Evolutionary conservation across 805 yeast species (phyloP).

Genomic region (Metschnikowia gruessii): DNA sequence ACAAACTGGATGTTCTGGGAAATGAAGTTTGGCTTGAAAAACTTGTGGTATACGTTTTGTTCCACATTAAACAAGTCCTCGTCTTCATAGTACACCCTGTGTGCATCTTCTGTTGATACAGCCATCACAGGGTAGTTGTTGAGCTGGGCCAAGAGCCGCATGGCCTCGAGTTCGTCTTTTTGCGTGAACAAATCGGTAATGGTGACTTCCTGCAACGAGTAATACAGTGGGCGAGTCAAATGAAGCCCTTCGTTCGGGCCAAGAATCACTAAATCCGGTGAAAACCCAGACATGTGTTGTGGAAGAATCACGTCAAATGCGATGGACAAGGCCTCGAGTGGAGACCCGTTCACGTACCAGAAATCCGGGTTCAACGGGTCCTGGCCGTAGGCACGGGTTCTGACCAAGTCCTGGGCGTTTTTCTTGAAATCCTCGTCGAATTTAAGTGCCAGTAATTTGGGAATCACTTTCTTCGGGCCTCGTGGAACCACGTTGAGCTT

Average conservation of each 20-base stretch:
- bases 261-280: conserved; percentile 32
- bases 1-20: conserved; percentile 25
- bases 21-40: conserved; percentile 23
- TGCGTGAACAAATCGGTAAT: conserved; percentile 6
- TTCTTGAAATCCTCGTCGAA: background rate
- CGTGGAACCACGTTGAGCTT: conserved; percentile 15
- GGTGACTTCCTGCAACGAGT: background rate
- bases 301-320: conserved; percentile 30
- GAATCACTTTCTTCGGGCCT: conserved; percentile 24
- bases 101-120: conserved; percentile 26
- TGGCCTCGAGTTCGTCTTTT: conserved; percentile 15
- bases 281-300: conserved; percentile 23
- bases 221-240: conserved; percentile 3
- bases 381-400: conserved; percentile 26
- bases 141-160: conserved; percentile 20
- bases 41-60: background rate
- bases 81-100: conserved; percentile 34
- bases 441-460: conserved; percentile 3
- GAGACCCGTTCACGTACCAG: conserved; percentile 35
- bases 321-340: conserved; percentile 25
- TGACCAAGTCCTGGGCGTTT: background rate
- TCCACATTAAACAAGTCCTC: conserved; percentile 27
- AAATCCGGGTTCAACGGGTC: conserved; percentile 32
- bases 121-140: conserved; percentile 22
- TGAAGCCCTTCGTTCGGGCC: conserved; percentile 35